Base-by-base conservation (phyloP, 768 basidiomycete species). In the Pleurotus pulmonarius region DNA sequence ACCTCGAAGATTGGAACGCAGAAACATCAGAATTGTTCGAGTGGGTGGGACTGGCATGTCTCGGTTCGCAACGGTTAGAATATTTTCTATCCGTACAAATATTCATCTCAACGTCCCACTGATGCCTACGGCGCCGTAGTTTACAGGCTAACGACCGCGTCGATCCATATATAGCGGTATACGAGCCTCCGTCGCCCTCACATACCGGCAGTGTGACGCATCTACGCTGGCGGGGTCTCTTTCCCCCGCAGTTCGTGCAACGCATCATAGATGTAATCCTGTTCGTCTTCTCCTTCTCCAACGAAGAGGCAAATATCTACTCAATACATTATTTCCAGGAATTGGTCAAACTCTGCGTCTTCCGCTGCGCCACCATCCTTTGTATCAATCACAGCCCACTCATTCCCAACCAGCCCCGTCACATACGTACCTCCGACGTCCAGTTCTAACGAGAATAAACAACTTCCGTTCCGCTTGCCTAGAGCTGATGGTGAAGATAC, bases 11-110 rank as follows among this genome's bases (percentile, higher is more conserved):
- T 56, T 83, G 83, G 77, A 66, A 77, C 5, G 70, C 72, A 8
- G 70, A 73, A 6, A 68, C 81, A 43, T 64, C 69, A 6, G 68
- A 64, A 3, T 68, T 88, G 13, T 85, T 87, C 51, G 89, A 90
- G 65, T 91, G 89, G 89, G 75, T 83, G 6, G 89, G 88, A 5
- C 79, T 90, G 82, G 85, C 82, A 3, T 75, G 74, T 56, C 63
- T 90, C 4, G 86, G 83, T 12, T 75, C 89, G 1, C 85, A 87
- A 64, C 75, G 89, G 89, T 86, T 58, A 5, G 65, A 58, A 24
- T 41, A 11, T 20, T 34, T 16, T 18, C 40, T 40, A 11, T 58
- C 37, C 3, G 12, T 29, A 1, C 15, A 37, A 13, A 20, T 59
- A 40, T 56, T 16, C 26, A 57, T 54, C 8, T 13, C 55, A 43